A percentile compares a stretch with the other conserved stretches of the same genome.
phyloP scores from a whole-genome alignment of 352 stramenopile genomes.

The Phytophthora ohioensis region DNA sequence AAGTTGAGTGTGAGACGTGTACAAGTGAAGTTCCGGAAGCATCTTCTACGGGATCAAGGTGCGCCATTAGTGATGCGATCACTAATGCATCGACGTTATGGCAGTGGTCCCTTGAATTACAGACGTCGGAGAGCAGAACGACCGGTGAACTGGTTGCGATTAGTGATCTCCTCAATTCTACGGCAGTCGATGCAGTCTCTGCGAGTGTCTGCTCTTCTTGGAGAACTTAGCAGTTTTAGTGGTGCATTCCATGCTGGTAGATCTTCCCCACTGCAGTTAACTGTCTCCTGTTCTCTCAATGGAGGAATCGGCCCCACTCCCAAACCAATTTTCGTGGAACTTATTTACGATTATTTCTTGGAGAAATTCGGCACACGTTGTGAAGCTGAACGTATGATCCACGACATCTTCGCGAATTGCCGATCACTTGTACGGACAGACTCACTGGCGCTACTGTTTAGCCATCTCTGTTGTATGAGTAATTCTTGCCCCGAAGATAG shows the following conservation, averaged over 20 bases:
- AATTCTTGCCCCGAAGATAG: slow-evolving; percentile 64
- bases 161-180: slow-evolving; percentile 70
- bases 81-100: slow-evolving; percentile 75
- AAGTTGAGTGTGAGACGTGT: slow-evolving; percentile 79
- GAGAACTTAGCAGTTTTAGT: slow-evolving; percentile 61
- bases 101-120: slow-evolving; percentile 39
- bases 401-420: slow-evolving; percentile 88
- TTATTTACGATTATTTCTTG: slow-evolving; percentile 84
- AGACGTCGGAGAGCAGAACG: slow-evolving; percentile 48
- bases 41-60: slow-evolving; percentile 69
- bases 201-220: slow-evolving; percentile 40
- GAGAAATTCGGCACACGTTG: slow-evolving; percentile 72
- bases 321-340: slow-evolving; percentile 70
- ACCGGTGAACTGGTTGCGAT: slow-evolving; percentile 64
- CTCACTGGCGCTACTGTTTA: slow-evolving; percentile 67
- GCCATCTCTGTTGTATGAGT: slow-evolving; percentile 76
- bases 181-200: slow-evolving; percentile 47
- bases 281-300: slow-evolving; percentile 48
- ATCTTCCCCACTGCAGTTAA: slow-evolving; percentile 29
- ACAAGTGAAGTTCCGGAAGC: slow-evolving; percentile 72
- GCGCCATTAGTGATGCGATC: slow-evolving; percentile 78
- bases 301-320: slow-evolving; percentile 66
- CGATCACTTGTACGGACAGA: slow-evolving; percentile 50
- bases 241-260: slow-evolving; percentile 36
- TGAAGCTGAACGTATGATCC: slow-evolving; percentile 83